Evolutionary conservation across 2,329 filamentous ascomycete genomes (phyloP), one percentile per base, ranked within the genome.

Genomic region (Penicillium glabrum): DNA sequence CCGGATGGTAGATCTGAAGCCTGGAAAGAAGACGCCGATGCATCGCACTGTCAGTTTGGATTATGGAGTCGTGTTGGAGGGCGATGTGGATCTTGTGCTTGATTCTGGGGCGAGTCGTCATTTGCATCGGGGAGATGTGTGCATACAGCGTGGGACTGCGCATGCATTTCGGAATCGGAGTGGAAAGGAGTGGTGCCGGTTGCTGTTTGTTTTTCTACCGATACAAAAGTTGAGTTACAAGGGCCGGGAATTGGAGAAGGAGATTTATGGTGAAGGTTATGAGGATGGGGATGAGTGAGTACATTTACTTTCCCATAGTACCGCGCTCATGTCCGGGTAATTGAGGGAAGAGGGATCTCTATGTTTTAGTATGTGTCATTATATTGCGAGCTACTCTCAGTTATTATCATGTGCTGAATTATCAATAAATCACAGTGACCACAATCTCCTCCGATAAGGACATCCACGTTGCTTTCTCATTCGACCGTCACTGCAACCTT

Each of bases 171-270:
- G 61, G 1, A 72, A 72, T 56, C 58, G 63, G 5, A 70, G 65
- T 54, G 21, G 53, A 5, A 53, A 61, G 14, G 59, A 66, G 21
- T 72, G 70, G 70, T 67, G 63, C 46, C 67, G 70, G 10, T 46
- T 72, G 61, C n/a, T 72, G 14, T 71, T 72, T 67, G 65, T 71
- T 1, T 72, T 68, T 57, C 45, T 71, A 54, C 69, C 69, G 8
- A 70, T 71, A 59, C 50, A 66, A 26, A 63, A 63, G 37, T 27
- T 72, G 48, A 63, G 37, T 3, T 74, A 80, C 46, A 74, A 86
- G 11, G 72, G 70, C 16, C 78, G 79, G 61, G 84, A 86, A 64
- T 67, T 88, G 67, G 79, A 82, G 26, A 80, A 83, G 19, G 69
- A 71, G 48, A 61, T 69, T 26, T 71, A 72, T 53, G 61, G 67